phyloP scores from a whole-genome alignment of 2,329 filamentous ascomycete genomes.

The Neurospora crassa region DNA sequence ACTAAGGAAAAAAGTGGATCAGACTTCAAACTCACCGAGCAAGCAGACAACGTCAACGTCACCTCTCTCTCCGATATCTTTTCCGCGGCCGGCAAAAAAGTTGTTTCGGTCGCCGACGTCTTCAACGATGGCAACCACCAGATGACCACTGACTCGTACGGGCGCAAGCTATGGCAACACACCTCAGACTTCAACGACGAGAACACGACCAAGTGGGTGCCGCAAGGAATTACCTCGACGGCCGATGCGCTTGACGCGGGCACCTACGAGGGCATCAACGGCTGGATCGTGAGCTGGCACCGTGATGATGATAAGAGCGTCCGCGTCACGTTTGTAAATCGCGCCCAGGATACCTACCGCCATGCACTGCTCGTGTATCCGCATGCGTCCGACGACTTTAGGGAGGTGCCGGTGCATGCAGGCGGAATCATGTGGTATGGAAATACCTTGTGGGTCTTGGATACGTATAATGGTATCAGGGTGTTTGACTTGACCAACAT shows the following conservation, averaged over 20 bases:
- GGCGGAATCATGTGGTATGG: constrained; percentile 29
- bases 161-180: constrained; percentile 15
- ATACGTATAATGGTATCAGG: constrained; percentile 25
- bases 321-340: constrained; percentile 25
- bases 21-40: constrained; percentile 16
- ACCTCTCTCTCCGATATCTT: constrained; percentile 16
- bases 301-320: constrained; percentile 21
- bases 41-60: constrained; percentile 15
- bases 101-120: constrained; percentile 14
- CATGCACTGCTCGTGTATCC: constrained; percentile 27
- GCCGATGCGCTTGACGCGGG: constrained; percentile 23
- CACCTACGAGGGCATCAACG: constrained; percentile 24
- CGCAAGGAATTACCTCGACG: constrained; percentile 26
- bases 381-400: constrained; percentile 23
- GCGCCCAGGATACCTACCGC: constrained; percentile 21
- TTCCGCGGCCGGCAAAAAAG: constrained; percentile 5
- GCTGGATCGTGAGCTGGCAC: constrained; percentile 27
- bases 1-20: constrained; percentile 16
- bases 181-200: constrained; percentile 20
- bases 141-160: constrained; percentile 11
- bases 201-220: constrained; percentile 24
- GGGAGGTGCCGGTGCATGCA: constrained; percentile 23
- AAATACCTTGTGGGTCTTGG: constrained; percentile 25
- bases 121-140: constrained; percentile 18
- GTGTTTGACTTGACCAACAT: constrained; percentile 28